Evolutionary conservation across 441 rosid species (phyloP), one percentile per base, ranked within the genome.

Genomic region (Pelargonium australe): DNA sequence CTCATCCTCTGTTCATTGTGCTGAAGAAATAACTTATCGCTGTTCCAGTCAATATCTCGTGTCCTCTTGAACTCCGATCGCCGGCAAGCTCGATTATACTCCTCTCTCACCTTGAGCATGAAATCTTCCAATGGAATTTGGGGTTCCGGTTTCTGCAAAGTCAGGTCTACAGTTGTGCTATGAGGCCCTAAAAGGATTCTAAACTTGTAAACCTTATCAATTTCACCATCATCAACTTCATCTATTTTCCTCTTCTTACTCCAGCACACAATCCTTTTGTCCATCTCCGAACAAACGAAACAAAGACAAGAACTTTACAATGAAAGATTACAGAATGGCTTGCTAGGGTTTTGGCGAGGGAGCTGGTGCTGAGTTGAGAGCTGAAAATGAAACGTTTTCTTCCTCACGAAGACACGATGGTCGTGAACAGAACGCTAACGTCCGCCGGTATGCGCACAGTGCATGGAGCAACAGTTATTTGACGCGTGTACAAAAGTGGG

Each of bases 131-230:
- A 63, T 0, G 69, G 0, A 75, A 90, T 85, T 6, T 72, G 67
- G 0, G 23, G 51, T 13, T 31, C 45, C 0, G 83, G 80, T 11
- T 82, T 53, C 0, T 63, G 63, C n/a, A 87, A 2, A 9, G 73
- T 37, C 34, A 88, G 66, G 0, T 44, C 80, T 19, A 90, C 81
- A 1, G 82, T 75, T 57, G 82, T 66, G 37, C 86, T 79, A 65
- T 83, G 82, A 0, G 96, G 94, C 19, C 25, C 63, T 55, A 90
- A 44, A 8, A 89, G 73, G 2, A 87, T 67, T 73, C 81, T 82
- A 67, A 90, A 80, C 43, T 2, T 76, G 65, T 84, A 86, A 0
- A 44, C 17, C 49, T 40, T 62, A 31, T 65, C 73, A 6, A 12
- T 63, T 1, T 43, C 76, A 0, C 45, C 62, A 51, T 41, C 70